These are phyloP conservation scores for Neurospora sublineolata DNA, from an alignment of 495 filamentous ascomycete genomes.

Conservation along the genomic window DNA sequence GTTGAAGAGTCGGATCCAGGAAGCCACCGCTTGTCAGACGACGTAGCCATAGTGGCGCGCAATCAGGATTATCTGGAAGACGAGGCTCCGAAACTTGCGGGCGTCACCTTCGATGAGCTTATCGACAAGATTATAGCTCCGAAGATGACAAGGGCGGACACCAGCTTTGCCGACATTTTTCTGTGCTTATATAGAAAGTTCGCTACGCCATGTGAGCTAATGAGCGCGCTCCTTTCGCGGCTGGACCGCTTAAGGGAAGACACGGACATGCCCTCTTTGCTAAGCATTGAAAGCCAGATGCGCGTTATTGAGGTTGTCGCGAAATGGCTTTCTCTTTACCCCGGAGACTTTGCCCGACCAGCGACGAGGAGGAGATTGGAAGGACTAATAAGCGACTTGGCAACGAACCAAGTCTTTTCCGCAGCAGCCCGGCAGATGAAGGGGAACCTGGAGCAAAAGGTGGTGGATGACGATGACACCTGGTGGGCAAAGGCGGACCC, in stretches of 20 bases:
- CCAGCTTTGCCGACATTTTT: constrained; percentile 77
- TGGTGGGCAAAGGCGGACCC: constrained; percentile 63
- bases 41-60: constrained; percentile 48
- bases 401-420: constrained; percentile 62
- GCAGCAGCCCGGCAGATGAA: constrained; percentile 75
- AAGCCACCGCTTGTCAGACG: constrained; percentile 43
- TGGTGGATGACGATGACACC: constrained; percentile 69
- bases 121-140: constrained; percentile 73
- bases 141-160: constrained; percentile 73
- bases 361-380: constrained; percentile 56
- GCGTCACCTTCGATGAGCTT: constrained; percentile 73
- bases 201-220: constrained; percentile 62
- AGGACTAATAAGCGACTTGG: constrained; percentile 58
- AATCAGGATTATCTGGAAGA: constrained; percentile 39
- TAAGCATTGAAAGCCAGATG: constrained; percentile 66
- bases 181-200: constrained; percentile 94
- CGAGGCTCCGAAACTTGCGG: constrained; percentile 40
- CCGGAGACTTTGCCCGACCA: constrained; percentile 83
- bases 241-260: constrained; percentile 58
- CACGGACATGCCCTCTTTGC: constrained; percentile 48
- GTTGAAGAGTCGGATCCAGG: constrained; percentile 49
- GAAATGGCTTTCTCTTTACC: constrained; percentile 82
- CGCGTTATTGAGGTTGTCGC: constrained; percentile 73
- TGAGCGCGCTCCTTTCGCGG: constrained; percentile 60
- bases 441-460: constrained; percentile 47